Base-by-base conservation (phyloP, 2,329 filamentous ascomycete species). In the Dryadomyces sulphureus region DNA sequence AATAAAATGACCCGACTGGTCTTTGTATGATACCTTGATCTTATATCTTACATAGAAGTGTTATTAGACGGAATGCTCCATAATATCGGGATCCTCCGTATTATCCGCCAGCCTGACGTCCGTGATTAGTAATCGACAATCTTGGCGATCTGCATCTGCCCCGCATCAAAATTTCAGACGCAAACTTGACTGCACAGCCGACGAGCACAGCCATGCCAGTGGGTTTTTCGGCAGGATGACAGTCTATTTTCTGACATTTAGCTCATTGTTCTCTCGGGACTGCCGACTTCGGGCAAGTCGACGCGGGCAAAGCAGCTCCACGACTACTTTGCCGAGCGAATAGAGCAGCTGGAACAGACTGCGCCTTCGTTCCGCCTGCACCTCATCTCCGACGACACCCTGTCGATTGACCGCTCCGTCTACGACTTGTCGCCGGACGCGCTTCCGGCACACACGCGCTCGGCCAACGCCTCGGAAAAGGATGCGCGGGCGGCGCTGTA, bases 401-500 rank as follows among this genome's bases (percentile, higher is more conserved):
- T 88, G 38, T 77, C 77, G 39, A 78, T 89, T 47, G 68, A 77
- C 3, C 81, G 84, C 49, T 58, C 70, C 47, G 84, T 84, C 38
- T 90, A 90, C 67, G 77, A 81, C 56, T 70, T 81, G 36, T 75
- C 59, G 2, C n/a, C n/a, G n/a, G n/a, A n/a, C n/a, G 60, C 62
- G 19, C 63, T 77, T 20, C 70, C 71, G 3, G 70, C 69, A 4
- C 75, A 81, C 56, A 71, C 73, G 30, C 77, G 82, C 49, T 82
- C 81, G 22, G 83, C 84, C 48, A 84, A 84, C 54, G 73, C 77
- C 22, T 73, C 79, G 1, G 85, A 93, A 59, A 93, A 93, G 61
- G 82, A 90, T 63, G 85, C 84, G 1, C 77, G 85, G 22, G 85
- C 85, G 2, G 72, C 77, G 38, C 69, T 86, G 46, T 86, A 84